Percentiles rank a stretch among this genome's conserved stretches.
These are phyloP conservation scores for Phytopythium mirpurense DNA, from an alignment of 352 stramenopile genomes.

Conservation along the genomic window DNA sequence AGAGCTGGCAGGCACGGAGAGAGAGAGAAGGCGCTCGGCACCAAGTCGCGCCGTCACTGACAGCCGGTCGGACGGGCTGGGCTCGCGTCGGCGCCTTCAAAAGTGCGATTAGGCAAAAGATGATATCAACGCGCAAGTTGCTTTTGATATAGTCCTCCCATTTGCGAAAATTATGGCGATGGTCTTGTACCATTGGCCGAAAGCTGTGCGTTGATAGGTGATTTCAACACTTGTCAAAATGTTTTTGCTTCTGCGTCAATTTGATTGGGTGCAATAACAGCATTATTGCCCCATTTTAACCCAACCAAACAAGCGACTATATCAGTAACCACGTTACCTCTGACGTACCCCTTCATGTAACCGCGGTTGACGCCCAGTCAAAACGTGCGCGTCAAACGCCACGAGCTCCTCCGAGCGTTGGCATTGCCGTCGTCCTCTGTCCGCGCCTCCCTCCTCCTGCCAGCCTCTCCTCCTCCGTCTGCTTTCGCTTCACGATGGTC, in stretches of 20 bases:
- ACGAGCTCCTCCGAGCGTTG: background rate
- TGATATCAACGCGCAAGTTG: too few species aligned
- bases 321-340: too few species aligned
- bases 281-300: too few species aligned
- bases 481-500: constrained; percentile 38
- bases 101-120: background rate
- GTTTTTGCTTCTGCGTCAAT: too few species aligned
- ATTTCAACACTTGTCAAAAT: too few species aligned
- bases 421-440: background rate
- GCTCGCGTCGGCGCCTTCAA: background rate
- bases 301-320: too few species aligned
- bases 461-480: background rate
- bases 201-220: too few species aligned
- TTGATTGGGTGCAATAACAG: too few species aligned
- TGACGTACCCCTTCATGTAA: background rate
- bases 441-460: background rate
- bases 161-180: too few species aligned
- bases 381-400: constrained; percentile 1
- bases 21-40: background rate
- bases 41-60: constrained; percentile 1
- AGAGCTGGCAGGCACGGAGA: background rate
- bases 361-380: too few species aligned
- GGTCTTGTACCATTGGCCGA: too few species aligned
- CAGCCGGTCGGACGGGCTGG: constrained; percentile 1
- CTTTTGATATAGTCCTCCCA: too few species aligned